Evolutionary conservation across 257 asterid species (phyloP).

Genomic region (Handroanthus guayacan): DNA sequence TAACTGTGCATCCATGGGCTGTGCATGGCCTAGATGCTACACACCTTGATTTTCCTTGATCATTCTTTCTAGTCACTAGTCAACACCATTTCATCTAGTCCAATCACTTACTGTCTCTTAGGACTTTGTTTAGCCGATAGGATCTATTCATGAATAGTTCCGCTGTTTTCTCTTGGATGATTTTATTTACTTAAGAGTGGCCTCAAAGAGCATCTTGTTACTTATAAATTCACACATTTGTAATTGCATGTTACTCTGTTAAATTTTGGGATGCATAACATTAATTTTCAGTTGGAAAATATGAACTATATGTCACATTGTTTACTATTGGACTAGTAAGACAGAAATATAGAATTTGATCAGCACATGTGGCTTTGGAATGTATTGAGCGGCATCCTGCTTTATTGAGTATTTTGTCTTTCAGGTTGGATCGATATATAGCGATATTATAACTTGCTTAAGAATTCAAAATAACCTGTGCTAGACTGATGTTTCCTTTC

Average conservation of each 20-base stretch:
- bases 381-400: constrained; percentile 14
- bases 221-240: constrained; percentile 12
- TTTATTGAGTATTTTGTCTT: constrained; percentile 18
- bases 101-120: constrained; percentile 11
- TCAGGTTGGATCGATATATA: constrained; percentile 10
- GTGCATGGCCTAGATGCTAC: constrained; percentile 31
- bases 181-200: constrained; percentile 14
- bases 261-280: background rate
- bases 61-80: constrained; percentile 10
- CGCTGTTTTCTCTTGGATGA: constrained; percentile 12
- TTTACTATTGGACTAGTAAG: constrained; percentile 12
- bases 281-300: constrained; percentile 19
- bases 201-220: background rate
- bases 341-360: constrained; percentile 3
- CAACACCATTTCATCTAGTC: constrained; percentile 1
- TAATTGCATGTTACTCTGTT: constrained; percentile 19
- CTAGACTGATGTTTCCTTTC: too few relatives aligned
- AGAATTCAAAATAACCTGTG: background rate
- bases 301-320: constrained; percentile 20
- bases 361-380: constrained; percentile 4
- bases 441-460: background rate
- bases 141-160: constrained; percentile 26
- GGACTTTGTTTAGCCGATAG: constrained; percentile 31
- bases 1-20: constrained; percentile 7
- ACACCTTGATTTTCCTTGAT: constrained; percentile 26